Evolutionary conservation across 1,139 yeast genomes (phyloP).

Genomic region (Geotrichum fermentans): DNA sequence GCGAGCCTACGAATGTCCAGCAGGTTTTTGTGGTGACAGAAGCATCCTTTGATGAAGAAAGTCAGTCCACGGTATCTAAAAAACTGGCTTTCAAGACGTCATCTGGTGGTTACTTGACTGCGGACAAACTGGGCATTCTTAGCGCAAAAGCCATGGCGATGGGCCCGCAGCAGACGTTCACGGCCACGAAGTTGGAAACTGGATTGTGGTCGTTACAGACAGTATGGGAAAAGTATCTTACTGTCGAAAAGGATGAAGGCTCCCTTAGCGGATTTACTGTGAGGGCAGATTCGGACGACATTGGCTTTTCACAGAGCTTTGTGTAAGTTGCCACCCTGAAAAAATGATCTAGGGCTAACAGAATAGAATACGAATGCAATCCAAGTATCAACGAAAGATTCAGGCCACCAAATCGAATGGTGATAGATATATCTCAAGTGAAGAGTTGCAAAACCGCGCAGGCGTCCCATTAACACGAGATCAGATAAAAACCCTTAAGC

Average conservation of each 20-base stretch:
- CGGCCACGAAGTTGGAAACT: conserved; percentile 21
- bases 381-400: conserved; percentile 31
- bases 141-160: conserved; percentile 39
- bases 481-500: conserved; percentile 32
- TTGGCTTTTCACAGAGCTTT: conserved; percentile 21
- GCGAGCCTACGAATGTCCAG: conserved; percentile 38
- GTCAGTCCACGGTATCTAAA: conserved; percentile 16
- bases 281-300: conserved; percentile 10
- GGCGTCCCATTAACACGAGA: conserved; percentile 37
- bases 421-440: conserved; percentile 28
- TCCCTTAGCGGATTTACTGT: conserved; percentile 12
- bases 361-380: conserved; percentile 23
- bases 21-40: conserved; percentile 41
- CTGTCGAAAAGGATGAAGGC: conserved; percentile 17
- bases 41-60: conserved; percentile 26
- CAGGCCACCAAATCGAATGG: conserved; percentile 22
- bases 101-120: conserved; percentile 36
- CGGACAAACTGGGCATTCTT: conserved; percentile 28
- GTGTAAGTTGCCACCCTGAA: conserved; percentile 17
- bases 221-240: conserved; percentile 23
- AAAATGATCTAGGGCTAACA: too few species aligned
- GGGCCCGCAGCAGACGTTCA: conserved; percentile 39
- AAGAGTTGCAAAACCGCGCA: conserved; percentile 30
- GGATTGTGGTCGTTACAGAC: conserved; percentile 27
- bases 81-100: conserved; percentile 37